Conservation (phyloP, 2,329 filamentous ascomycete genomes). For the Fusarium sp. region DNA sequence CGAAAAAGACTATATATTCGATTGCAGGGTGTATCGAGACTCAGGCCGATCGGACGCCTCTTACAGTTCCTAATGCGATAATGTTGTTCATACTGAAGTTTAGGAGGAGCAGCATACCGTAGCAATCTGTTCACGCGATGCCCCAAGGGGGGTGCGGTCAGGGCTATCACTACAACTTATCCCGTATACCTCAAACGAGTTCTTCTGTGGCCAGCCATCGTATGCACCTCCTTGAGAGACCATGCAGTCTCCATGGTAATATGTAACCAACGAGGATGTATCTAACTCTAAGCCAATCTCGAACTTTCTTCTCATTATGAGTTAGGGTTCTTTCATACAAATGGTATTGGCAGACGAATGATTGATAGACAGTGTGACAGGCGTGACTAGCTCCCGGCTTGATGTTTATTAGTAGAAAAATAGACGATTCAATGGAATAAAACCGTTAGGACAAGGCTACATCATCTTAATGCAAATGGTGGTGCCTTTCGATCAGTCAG, state of each 20-base stretch:
- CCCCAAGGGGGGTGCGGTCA: neutral
- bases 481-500: neutral
- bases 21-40: neutral
- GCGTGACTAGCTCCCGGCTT: neutral
- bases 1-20: no score
- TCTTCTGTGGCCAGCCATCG: neutral
- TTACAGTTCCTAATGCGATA: neutral
- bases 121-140: neutral
- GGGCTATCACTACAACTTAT: neutral
- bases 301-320: neutral
- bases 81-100: neutral
- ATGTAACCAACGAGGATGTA: neutral
- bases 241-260: neutral
- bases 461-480: constrained; percentile 5
- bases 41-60: neutral
- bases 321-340: neutral
- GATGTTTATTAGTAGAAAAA: neutral
- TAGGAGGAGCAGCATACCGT: neutral
- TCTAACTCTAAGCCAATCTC: neutral
- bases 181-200: neutral
- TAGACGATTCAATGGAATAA: constrained; percentile 5
- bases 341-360: neutral
- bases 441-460: neutral
- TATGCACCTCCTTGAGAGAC: neutral
- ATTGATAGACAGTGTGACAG: neutral